Conservation (phyloP, 1,284 basidiomycete genomes). For the Melampsora larici-populina region DNA sequence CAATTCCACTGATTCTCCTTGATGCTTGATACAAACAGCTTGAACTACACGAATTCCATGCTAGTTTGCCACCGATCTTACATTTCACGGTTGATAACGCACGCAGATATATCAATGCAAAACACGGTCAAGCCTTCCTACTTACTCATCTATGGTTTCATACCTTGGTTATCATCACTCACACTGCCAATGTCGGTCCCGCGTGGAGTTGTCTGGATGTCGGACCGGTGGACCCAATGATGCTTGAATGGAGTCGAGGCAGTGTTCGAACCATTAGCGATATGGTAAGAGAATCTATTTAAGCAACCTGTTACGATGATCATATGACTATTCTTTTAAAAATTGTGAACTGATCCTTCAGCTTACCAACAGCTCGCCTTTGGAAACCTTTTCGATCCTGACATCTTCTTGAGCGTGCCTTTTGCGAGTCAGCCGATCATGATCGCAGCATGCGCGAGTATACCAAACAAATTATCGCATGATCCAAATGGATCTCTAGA, state of each 20-base stretch:
- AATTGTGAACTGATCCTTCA: not conserved
- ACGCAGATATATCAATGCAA: constrained; percentile 28
- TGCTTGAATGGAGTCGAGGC: constrained; percentile 13
- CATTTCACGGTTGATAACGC: constrained; percentile 42
- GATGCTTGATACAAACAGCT: not conserved
- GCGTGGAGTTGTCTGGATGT: constrained; percentile 23
- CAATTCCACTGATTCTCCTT: too few relatives aligned
- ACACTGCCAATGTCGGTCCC: constrained; percentile 20
- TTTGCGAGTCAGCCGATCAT: constrained; percentile 25
- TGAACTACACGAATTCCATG: constrained; percentile 40
- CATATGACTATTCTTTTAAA: not conserved
- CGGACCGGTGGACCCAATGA: constrained; percentile 15
- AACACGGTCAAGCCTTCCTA: constrained; percentile 33
- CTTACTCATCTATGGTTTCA: constrained; percentile 44
- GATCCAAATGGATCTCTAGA: too few relatives aligned
- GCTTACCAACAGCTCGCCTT: not conserved
- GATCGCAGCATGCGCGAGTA: constrained; percentile 18
- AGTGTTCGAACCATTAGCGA: constrained; percentile 26
- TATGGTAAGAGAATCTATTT: not conserved
- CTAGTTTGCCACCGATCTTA: constrained; percentile 6
- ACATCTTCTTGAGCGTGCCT: constrained; percentile 16
- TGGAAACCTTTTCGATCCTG: constrained; percentile 17
- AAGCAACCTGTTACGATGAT: not conserved
- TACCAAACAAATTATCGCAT: not conserved
- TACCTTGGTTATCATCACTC: constrained; percentile 40